Evolutionary conservation across 768 basidiomycete genomes (phyloP).

Genomic region (Calocybe gangraenosa): DNA sequence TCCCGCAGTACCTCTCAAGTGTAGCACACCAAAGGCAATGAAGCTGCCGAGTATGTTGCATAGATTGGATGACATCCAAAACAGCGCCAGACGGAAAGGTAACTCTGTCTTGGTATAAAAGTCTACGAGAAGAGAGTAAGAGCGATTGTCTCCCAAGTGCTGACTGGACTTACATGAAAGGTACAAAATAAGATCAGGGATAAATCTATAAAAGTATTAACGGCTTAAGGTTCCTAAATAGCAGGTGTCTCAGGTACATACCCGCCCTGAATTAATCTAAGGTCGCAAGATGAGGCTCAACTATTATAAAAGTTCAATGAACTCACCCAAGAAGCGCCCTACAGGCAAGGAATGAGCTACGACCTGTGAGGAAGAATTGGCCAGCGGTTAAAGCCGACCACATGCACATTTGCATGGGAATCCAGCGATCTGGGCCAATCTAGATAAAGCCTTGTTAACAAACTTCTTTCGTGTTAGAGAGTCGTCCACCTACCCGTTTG

Average conservation of each 20-base stretch:
- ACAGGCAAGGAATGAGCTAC: constrained; percentile 43
- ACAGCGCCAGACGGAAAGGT: constrained; percentile 50
- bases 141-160: background rate
- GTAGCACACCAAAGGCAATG: constrained; percentile 57
- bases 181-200: constrained; percentile 59
- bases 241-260: constrained; percentile 15
- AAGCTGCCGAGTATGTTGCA: constrained; percentile 49
- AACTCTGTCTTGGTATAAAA: constrained; percentile 61
- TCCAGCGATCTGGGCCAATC: constrained; percentile 63
- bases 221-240: background rate
- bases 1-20: constrained; percentile 51
- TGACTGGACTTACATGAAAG: constrained; percentile 42
- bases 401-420: constrained; percentile 52
- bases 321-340: constrained; percentile 44
- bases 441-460: constrained; percentile 12
- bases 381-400: constrained; percentile 49
- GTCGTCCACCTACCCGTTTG: constrained; percentile 43
- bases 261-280: constrained; percentile 43
- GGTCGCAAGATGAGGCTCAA: background rate
- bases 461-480: background rate
- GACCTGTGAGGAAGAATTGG: constrained; percentile 57
- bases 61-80: constrained; percentile 48
- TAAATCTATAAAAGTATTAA: constrained; percentile 32
- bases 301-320: background rate
- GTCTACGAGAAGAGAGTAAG: constrained; percentile 24